Evolutionary conservation across 306 rosid genomes (phyloP).

Genomic region (Ammopiptanthus mongolicus): DNA sequence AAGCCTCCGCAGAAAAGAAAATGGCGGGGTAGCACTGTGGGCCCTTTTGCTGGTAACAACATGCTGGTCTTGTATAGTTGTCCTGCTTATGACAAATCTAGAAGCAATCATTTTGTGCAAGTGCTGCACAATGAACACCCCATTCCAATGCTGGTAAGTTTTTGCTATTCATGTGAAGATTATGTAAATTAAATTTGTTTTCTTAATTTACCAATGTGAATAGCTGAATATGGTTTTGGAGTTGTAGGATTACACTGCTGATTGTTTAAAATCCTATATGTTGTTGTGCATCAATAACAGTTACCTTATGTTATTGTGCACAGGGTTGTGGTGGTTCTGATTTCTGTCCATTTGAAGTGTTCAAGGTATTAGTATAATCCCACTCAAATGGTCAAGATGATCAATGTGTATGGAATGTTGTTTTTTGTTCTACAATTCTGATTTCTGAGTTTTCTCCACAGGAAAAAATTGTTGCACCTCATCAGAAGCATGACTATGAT

Average conservation of each 20-base stretch:
- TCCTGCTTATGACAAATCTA: conserved; percentile 43
- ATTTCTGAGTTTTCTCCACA: conserved; percentile 21
- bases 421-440: not conserved
- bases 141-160: conserved; percentile 69
- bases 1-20: conserved; percentile 83
- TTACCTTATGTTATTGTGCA: conserved; percentile 7
- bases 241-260: not conserved
- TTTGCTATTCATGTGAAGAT: not conserved
- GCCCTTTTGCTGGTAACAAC: conserved; percentile 94
- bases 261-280: not conserved
- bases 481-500: conserved; percentile 49
- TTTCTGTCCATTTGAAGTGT: conserved; percentile 67
- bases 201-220: not conserved
- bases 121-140: conserved; percentile 90
- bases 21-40: conserved; percentile 72
- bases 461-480: conserved; percentile 75
- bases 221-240: not conserved
- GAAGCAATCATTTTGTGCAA: conserved; percentile 63
- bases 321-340: conserved; percentile 82
- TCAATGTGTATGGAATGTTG: not conserved
- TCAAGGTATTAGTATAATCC: conserved; percentile 59
- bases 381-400: conserved; percentile 9
- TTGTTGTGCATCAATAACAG: not conserved
- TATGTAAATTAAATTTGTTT: not conserved
- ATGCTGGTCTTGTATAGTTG: conserved; percentile 82